Base-by-base conservation (phyloP, 2,329 filamentous ascomycete genomes). In the Fusarium chlamydosporum region DNA sequence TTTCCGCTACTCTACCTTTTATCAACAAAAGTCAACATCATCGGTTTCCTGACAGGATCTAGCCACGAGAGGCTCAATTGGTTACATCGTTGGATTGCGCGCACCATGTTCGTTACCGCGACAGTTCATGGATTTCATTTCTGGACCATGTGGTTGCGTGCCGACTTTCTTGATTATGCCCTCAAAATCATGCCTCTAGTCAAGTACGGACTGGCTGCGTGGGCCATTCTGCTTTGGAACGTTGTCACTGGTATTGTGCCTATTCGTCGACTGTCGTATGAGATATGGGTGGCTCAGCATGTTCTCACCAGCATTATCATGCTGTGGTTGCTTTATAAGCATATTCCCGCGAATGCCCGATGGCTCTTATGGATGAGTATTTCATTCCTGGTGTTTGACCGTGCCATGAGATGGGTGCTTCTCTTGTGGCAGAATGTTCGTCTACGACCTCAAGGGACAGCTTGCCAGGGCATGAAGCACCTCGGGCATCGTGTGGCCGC, bases 81-180 rank as follows among this genome's bases (percentile, higher is more conserved):
- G 90, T 78, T 92, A 53, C 91, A 93, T 72, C 85, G 91, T 63
- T 93, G 91, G 90, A 86, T 89, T 11, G 89, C 88, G 4, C 85
- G 91, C 61, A 90, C 88, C 56, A 86, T 92, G 79, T 85, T 92
- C 35, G 79, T 92, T 16, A 91, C 88, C 0, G 87, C 87, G 3
- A 89, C 89, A 1, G 83, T 92, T 5, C 91, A 93, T 71, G 89
- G 91, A 62, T 91, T 87, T 70, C 87, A 91, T 76, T 92, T 92
- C 76, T 89, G 88, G 78, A 80, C 81, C 4, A 85, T 89, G 73
- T 92, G 90, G 88, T 83, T 84, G 27, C 80, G 81, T 12, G 84
- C 87, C 56, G 85, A 87, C 60, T 87, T 90, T 60, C 82, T 91
- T 31, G 78, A 85, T 40, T 78, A 82, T 20, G 86, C 91, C 74